A percentile compares a stretch with the other conserved stretches of the same genome.
These are phyloP conservation scores for Sugiyamaella paludigena DNA, from an alignment of 1,139 yeast genomes.

Conservation along the genomic window DNA sequence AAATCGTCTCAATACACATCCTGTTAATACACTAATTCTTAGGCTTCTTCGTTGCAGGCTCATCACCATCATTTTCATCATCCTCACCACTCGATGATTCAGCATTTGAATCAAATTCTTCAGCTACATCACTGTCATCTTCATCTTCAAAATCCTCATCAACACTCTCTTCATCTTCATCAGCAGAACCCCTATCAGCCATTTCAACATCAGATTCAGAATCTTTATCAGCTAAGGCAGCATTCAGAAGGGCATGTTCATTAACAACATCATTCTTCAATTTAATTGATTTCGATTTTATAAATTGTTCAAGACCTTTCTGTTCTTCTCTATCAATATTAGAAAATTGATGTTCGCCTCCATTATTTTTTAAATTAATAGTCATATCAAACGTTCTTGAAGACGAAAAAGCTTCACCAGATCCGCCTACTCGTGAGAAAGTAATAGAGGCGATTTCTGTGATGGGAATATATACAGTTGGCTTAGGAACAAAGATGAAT, in stretches of 20 bases:
- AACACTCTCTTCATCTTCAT: slow-evolving; percentile 55
- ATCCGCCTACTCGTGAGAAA: slow-evolving; percentile 85
- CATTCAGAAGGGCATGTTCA: slow-evolving; percentile 75
- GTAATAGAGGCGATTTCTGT: slow-evolving; percentile 73
- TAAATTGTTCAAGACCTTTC: slow-evolving; percentile 67
- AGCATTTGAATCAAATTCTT: slow-evolving; percentile 81
- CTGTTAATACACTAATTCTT: slow-evolving; percentile 21
- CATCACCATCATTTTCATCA: slow-evolving; percentile 28
- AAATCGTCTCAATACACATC: no score
- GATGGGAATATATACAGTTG: slow-evolving; percentile 88
- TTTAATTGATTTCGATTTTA: slow-evolving; percentile 71
- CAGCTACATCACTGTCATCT: slow-evolving; percentile 74
- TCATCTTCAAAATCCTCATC: slow-evolving; percentile 62
- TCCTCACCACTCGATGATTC: slow-evolving; percentile 41
- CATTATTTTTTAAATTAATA: slow-evolving; percentile 62
- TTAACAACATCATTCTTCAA: slow-evolving; percentile 88
- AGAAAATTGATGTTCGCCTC: slow-evolving; percentile 78
- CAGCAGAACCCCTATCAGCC: slow-evolving; percentile 42
- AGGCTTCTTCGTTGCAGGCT: slow-evolving; percentile 32
- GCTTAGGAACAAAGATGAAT: slow-evolving; percentile 87
- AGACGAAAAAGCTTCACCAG: slow-evolving; percentile 76
- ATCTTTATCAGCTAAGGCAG: slow-evolving; percentile 63
- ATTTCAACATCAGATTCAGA: slow-evolving; percentile 54
- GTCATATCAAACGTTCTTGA: slow-evolving; percentile 93
- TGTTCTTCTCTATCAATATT: slow-evolving; percentile 91